These are phyloP conservation scores for Taphrina pruni DNA, from an alignment of 1,139 yeast genomes.

Conservation along the genomic window DNA sequence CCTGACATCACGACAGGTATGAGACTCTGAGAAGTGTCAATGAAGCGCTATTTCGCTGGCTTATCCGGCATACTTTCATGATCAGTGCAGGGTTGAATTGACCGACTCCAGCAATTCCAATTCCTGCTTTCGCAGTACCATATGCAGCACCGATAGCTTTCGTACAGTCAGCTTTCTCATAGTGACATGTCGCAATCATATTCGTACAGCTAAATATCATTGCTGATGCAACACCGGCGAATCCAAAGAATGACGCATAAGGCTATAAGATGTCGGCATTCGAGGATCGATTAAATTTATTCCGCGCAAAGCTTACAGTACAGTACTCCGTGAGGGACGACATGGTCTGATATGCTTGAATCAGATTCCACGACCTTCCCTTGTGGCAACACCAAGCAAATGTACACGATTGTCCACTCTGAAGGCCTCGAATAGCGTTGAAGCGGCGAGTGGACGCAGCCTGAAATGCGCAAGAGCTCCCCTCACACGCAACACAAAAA, in stretches of 20 bases:
- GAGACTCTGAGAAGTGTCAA: slow-evolving; percentile 49
- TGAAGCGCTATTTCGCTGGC: slow-evolving; percentile 1
- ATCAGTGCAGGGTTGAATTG: slow-evolving; percentile 52
- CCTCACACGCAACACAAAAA: neutral
- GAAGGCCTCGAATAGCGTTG: neutral
- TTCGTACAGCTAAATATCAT: slow-evolving; percentile 34
- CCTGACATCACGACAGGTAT: slow-evolving; percentile 99
- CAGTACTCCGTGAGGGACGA: slow-evolving; percentile 39
- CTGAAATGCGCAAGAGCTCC: neutral
- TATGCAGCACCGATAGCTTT: slow-evolving; percentile 84
- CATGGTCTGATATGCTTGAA: neutral
- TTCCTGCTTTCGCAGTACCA: slow-evolving; percentile 99
- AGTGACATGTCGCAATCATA: neutral
- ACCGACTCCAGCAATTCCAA: slow-evolving; percentile 85
- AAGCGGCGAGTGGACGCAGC: slow-evolving; percentile 5
- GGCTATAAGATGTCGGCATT: slow-evolving; percentile 19
- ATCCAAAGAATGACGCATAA: slow-evolving; percentile 41
- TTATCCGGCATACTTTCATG: slow-evolving; percentile 48
- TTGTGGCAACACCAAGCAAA: too few species aligned
- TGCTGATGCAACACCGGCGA: slow-evolving; percentile 40
- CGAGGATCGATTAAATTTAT: neutral
- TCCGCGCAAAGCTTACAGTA: slow-evolving; percentile 13
- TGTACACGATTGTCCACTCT: too few species aligned
- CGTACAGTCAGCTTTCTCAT: neutral
- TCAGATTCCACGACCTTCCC: too few species aligned